Percentiles rank a stretch among this genome's conserved stretches.
Conservation (phyloP, 75 land plant genomes). For the Sequoia sempervirens region DNA sequence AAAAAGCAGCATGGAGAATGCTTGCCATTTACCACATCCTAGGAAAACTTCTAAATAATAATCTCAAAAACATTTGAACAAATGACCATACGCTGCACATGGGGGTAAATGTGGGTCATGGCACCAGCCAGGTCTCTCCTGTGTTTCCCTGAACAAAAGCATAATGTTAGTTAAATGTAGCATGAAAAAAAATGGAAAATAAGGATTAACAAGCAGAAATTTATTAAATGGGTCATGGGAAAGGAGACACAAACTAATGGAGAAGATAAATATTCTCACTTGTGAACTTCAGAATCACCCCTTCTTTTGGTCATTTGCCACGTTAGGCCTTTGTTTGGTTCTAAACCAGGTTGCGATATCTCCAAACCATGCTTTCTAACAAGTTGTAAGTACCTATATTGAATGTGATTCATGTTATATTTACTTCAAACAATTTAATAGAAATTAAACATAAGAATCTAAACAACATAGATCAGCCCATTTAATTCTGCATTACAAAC, state of each 20-base stretch:
- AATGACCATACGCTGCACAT: constrained; percentile 73
- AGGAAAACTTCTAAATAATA: constrained; percentile 1
- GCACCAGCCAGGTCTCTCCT: constrained; percentile 85
- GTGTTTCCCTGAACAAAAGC: constrained; percentile 39
- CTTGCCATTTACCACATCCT: not conserved
- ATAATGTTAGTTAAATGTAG: not conserved
- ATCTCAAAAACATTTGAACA: not conserved
- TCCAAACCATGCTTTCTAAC: constrained; percentile 91
- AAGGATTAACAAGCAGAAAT: not conserved
- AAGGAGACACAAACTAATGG: not conserved
- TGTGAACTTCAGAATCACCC: constrained; percentile 89
- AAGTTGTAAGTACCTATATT: constrained; percentile 64
- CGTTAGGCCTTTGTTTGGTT: constrained; percentile 68
- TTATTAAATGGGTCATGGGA: not conserved
- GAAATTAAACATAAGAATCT: not conserved
- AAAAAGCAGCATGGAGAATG: not conserved
- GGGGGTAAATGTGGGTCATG: constrained; percentile 74
- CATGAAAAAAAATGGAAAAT: not conserved
- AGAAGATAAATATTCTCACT: constrained; percentile 45
- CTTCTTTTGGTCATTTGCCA: constrained; percentile 97
- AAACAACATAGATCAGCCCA: not conserved
- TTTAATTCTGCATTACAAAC: not conserved
- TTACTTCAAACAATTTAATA: not conserved
- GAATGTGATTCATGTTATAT: not conserved
- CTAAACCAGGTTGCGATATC: constrained; percentile 94